Evolutionary conservation across 2,329 filamentous ascomycete genomes (phyloP).

Genomic region (Microdochium trichocladiopsis): DNA sequence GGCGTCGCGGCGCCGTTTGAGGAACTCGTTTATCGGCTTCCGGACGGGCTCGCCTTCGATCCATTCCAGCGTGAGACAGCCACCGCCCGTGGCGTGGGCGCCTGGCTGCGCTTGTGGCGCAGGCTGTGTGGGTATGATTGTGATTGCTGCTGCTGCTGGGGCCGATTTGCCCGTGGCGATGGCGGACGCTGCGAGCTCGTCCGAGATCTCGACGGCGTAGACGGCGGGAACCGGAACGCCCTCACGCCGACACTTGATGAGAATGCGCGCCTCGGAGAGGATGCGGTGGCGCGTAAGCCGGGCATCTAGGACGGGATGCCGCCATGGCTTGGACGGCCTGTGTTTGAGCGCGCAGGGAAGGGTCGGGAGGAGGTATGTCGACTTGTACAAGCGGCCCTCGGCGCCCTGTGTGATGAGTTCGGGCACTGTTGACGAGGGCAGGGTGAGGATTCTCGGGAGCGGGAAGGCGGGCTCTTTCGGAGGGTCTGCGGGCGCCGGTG

Average conservation of each 20-base stretch:
- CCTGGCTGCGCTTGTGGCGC: background rate
- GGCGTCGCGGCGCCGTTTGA: conserved; percentile 40
- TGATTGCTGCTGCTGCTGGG: background rate
- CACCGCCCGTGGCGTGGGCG: conserved; percentile 35
- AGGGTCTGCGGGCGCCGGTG: conserved; percentile 4
- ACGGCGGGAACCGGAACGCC: conserved; percentile 79
- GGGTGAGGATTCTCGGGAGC: conserved; percentile 59
- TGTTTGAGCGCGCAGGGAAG: conserved; percentile 79
- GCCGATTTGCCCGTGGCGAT: background rate
- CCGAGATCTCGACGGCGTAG: conserved; percentile 51
- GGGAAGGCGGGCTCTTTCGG: conserved; percentile 26
- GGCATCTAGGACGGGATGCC: conserved; percentile 82
- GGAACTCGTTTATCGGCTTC: conserved; percentile 60
- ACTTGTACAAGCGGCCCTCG: conserved; percentile 89
- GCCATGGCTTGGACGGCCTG: conserved; percentile 84
- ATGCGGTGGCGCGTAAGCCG: conserved; percentile 83
- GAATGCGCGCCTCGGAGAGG: conserved; percentile 78
- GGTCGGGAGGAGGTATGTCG: conserved; percentile 64
- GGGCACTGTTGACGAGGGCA: conserved; percentile 53
- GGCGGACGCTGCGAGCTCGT: background rate
- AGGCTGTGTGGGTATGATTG: background rate
- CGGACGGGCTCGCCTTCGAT: conserved; percentile 67
- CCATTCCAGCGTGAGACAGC: conserved; percentile 84
- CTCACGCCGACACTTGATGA: conserved; percentile 71
- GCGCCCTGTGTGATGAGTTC: conserved; percentile 84